Evolutionary conservation across 2,329 filamentous ascomycete genomes (phyloP), one percentile per base, ranked within the genome.

Genomic region (Microcyclosporella mali): DNA sequence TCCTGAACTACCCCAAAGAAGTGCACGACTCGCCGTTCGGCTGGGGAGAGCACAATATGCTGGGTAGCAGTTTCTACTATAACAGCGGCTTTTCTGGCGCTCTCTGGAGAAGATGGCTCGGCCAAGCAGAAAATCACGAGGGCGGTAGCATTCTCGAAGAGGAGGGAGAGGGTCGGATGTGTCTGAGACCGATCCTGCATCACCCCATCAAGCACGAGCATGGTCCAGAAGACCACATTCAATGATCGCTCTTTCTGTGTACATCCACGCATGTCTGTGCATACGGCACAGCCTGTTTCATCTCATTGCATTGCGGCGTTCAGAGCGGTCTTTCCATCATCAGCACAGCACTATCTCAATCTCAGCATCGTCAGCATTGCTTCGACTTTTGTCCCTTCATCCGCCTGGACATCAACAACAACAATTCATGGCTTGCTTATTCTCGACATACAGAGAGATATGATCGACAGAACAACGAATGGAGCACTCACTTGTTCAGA

Each of bases 31-130:
- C 65, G 25, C 68, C 70, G 2, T 74, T 73, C 43, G 71, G 70
- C 31, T 72, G 70, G 70, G 70, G 70, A 18, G 70, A 74, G 55
- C 70, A 74, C 59, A 74, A 74, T 51, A 63, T 72, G 54, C 63
- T 72, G 6, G 71, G 70, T 42, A 69, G 66, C 56, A 69, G 63
- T 50, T 73, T 72, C 54, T 74, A 73, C 62, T 74, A 73, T 60
- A 72, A 74, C 50, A 65, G 66, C 12, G 69, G 63, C 15, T 74
- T 74, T 49, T 65, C 64, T 3, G 68, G 68, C 9, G 66, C 68
- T 37, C 63, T 72, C 37, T 74, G 70, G 70, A 59, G 70, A 48
- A 55, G 71, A 49, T 74, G 71, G 70, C 62, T 73, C 11, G 71
- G 71, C 41, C 67, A 69, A 18, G 54, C 58, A 36, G 71, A 73